phyloP scores from a whole-genome alignment of 2,329 filamentous ascomycete genomes.

The Zarea fungicola region DNA sequence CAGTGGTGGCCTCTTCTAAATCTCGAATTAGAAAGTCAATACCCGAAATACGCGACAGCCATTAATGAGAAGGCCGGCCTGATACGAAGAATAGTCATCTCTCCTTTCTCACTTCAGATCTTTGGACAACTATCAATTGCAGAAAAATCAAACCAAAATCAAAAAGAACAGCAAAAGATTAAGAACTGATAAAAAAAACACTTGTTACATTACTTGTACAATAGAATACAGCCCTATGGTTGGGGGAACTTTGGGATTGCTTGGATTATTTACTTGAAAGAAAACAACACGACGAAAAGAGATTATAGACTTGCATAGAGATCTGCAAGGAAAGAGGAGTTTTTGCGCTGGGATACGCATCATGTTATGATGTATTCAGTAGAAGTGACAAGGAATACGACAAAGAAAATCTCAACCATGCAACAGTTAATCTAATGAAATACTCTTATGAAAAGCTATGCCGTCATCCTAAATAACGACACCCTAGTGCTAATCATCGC shows the following conservation, averaged over 20 bases:
- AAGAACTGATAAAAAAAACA: not conserved
- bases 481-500: too few species aligned
- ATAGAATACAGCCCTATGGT: not conserved
- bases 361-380: not conserved
- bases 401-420: constrained; percentile 6
- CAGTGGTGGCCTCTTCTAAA: constrained; percentile 43
- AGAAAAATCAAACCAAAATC: too few species aligned
- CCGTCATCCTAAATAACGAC: too few species aligned
- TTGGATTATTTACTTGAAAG: too few species aligned
- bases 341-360: not conserved
- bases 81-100: too few species aligned
- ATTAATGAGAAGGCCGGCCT: too few species aligned
- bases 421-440: not conserved
- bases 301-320: not conserved
- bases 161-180: not conserved
- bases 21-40: too few species aligned
- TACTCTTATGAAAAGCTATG: too few species aligned
- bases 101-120: too few species aligned
- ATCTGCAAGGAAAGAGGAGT: not conserved
- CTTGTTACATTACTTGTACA: constrained; percentile 5
- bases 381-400: not conserved
- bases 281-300: not conserved
- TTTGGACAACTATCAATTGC: too few species aligned
- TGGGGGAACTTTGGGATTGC: too few species aligned
- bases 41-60: too few species aligned